phyloP scores from a whole-genome alignment of 352 stramenopile genomes.

The Globisporangium okanoganense region DNA sequence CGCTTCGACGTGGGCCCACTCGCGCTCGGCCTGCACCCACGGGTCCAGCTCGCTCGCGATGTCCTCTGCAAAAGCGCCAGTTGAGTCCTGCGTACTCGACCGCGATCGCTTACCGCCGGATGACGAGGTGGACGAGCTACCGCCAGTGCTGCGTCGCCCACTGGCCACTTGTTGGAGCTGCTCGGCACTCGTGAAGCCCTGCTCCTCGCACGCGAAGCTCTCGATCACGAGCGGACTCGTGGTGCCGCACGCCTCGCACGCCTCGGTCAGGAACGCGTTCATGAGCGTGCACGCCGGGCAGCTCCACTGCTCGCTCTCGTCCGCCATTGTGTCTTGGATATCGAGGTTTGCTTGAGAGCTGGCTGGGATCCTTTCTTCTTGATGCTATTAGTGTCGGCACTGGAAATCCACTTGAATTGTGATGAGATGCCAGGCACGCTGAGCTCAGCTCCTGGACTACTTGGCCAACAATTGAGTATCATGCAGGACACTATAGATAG shows the following conservation, averaged over 20 bases:
- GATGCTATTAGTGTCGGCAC: too few relatives aligned
- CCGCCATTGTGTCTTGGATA: conserved; percentile 13
- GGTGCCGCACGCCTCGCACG: conserved; percentile 56
- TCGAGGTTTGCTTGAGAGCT: background rate
- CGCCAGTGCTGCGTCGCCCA: background rate
- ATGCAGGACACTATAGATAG: background rate
- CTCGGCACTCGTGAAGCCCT: conserved; percentile 1
- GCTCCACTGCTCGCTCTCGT: conserved; percentile 38
- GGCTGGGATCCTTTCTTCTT: background rate
- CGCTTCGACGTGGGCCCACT: conserved; percentile 65
- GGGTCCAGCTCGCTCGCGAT: conserved; percentile 41
- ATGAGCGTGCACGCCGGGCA: conserved; percentile 54
- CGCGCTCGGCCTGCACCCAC: conserved; percentile 61
- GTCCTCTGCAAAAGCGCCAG: conserved; percentile 25
- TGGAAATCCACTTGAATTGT: background rate
- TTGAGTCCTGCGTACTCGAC: conserved; percentile 35
- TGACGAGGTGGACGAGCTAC: background rate
- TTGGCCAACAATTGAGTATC: too few relatives aligned
- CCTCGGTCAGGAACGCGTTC: conserved; percentile 52
- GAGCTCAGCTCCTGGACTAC: background rate
- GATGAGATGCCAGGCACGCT: background rate
- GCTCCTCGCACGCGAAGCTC: conserved; percentile 48
- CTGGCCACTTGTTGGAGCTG: background rate
- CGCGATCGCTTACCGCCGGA: conserved; percentile 17
- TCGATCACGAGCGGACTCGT: conserved; percentile 67